Base-by-base conservation (phyloP, 2,329 filamentous ascomycete genomes). In the Fusarium buharicum region DNA sequence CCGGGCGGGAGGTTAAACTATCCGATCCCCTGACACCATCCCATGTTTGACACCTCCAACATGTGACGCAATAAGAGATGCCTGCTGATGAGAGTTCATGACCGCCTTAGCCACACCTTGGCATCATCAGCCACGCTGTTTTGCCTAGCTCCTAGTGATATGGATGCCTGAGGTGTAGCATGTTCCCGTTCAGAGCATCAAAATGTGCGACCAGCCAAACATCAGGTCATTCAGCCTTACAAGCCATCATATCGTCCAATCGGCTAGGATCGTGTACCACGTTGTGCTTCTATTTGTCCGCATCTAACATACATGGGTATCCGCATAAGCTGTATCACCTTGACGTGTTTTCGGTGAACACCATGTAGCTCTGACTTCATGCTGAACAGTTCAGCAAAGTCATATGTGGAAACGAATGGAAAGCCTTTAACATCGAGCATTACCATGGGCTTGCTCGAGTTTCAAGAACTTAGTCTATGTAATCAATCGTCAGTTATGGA, bases 71-170 rank as follows among this genome's bases (percentile, higher is more conserved):
- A 54, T 16, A 46, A 50, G 33, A 17, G 27, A 27, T 45, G 44
- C 53, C 61, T 51, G 61, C 51, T 64, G 61, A 64, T 57, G 24
- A 37, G 36, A 50, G 44, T 62, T 59, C 56, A 59, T 64, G 61
- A 59, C 52, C 39, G 16, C 7, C 57, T 34, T 41, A 50, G 61
- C 48, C 48, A 57, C 41, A 30, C 20, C 44, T 45, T 55, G 17
- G 11, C 36, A 47, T 41, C 31, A 49, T 41, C 31, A 49, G 46
- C 55, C 60, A 64, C 43, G 46, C n/a, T 27, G 27, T 40, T 48
- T 17, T 14, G 31, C 31, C 17, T 20, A 17, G 22, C 22, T 24
- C 2, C 28, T 12, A 28, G 27, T 22, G 20, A 22, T 6, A 22
- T 22, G 6, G 17, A 10, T 49, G 41, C 13, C 48, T 31, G 13